These are phyloP conservation scores for Venturia aucupariae DNA, from an alignment of 2,329 filamentous ascomycete species.

Conservation along the genomic window DNA sequence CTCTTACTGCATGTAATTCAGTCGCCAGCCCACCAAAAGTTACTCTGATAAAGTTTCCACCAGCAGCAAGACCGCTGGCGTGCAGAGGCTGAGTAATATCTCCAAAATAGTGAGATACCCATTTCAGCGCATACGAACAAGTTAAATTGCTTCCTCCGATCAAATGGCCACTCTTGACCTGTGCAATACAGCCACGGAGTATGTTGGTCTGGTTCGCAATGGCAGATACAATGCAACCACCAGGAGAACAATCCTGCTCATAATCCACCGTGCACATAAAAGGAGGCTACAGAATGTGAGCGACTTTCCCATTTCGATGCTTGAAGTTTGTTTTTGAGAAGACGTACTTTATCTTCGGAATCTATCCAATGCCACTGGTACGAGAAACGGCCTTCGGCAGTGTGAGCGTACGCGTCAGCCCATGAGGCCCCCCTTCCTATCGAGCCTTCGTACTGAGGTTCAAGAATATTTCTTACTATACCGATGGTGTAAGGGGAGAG, in stretches of 20 bases:
- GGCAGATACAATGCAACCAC: constrained; percentile 43
- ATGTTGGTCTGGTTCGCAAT: constrained; percentile 39
- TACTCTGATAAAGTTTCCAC: constrained; percentile 36
- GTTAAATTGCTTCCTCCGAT: constrained; percentile 25
- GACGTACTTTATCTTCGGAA: constrained; percentile 21
- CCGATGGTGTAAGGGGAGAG: constrained; percentile 35
- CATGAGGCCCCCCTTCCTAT: constrained; percentile 43
- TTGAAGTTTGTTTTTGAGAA: not conserved
- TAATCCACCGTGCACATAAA: constrained; percentile 28
- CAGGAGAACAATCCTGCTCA: constrained; percentile 36
- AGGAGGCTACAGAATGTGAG: constrained; percentile 20
- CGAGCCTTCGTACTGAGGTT: constrained; percentile 35
- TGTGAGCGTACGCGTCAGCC: constrained; percentile 44
- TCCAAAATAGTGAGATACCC: constrained; percentile 49
- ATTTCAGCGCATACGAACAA: constrained; percentile 34
- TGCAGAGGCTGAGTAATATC: constrained; percentile 68
- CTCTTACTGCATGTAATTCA: constrained; percentile 31
- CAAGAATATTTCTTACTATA: constrained; percentile 28
- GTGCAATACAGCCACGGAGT: constrained; percentile 26
- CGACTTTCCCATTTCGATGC: not conserved
- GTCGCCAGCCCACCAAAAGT: constrained; percentile 31
- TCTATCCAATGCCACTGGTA: constrained; percentile 43
- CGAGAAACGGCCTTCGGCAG: constrained; percentile 37
- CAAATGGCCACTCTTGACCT: constrained; percentile 22
- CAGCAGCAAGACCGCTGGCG: constrained; percentile 37